These are phyloP conservation scores for Xylaria sp. DNA, from an alignment of 2,329 filamentous ascomycete genomes.

Conservation along the genomic window DNA sequence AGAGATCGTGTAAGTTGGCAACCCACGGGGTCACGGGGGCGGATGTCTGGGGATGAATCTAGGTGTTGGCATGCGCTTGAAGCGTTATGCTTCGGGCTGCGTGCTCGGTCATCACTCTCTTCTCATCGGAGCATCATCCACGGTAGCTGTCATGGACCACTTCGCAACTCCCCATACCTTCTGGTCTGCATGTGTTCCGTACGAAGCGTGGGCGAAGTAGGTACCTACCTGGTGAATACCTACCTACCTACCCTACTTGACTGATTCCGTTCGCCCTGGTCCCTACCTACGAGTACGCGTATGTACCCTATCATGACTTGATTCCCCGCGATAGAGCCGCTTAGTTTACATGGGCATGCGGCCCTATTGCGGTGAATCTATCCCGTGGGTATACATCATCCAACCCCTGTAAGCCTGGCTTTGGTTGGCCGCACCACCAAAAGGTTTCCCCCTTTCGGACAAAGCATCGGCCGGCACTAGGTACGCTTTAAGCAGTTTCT, in stretches of 20 bases:
- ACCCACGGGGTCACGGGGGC: too few species aligned
- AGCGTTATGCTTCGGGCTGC: too few species aligned
- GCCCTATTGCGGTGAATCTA: constrained; percentile 31
- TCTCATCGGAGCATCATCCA: not conserved
- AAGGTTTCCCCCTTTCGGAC: constrained; percentile 15
- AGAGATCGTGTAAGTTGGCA: too few species aligned
- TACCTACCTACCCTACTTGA: not conserved
- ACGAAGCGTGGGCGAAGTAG: too few species aligned
- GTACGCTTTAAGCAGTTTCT: constrained; percentile 3
- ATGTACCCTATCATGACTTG: constrained; percentile 3
- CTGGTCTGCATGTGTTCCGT: too few species aligned
- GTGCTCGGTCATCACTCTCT: too few species aligned
- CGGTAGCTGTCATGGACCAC: too few species aligned
- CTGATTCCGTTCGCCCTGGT: not conserved
- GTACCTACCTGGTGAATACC: not conserved
- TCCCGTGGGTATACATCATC: constrained; percentile 3
- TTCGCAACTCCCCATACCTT: too few species aligned
- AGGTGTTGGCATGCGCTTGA: too few species aligned
- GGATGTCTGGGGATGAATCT: too few species aligned
- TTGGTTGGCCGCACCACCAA: constrained; percentile 16
- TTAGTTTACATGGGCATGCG: constrained; percentile 27
- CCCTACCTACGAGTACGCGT: not conserved
- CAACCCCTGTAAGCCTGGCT: constrained; percentile 14
- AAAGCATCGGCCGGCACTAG: constrained; percentile 9
- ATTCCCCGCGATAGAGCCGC: constrained; percentile 33